Conservation (phyloP, 2,329 filamentous ascomycete genomes). For the Cladosporium sp. region DNA sequence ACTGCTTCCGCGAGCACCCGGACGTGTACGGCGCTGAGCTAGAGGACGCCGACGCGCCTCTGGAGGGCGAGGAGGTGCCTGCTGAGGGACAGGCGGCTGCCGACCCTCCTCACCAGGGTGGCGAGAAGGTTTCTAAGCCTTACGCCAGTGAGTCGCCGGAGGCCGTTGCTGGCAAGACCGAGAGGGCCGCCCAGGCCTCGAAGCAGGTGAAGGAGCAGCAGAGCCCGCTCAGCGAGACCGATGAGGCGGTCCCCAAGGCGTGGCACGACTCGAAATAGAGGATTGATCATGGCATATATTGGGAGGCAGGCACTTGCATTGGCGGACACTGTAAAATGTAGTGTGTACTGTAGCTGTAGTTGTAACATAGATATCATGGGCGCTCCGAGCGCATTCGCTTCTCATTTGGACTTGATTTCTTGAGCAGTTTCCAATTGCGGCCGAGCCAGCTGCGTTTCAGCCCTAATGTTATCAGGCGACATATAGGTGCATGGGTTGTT, state of each 20-base stretch:
- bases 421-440: too few relatives aligned
- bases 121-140: slow-evolving; percentile 22
- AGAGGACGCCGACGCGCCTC: slow-evolving; percentile 61
- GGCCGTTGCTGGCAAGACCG: slow-evolving; percentile 20
- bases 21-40: slow-evolving; percentile 90
- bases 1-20: slow-evolving; percentile 89
- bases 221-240: slow-evolving; percentile 36
- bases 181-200: slow-evolving; percentile 27
- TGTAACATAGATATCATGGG: slow-evolving; percentile 11
- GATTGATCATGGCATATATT: not conserved
- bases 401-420: too few relatives aligned
- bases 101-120: slow-evolving; percentile 11
- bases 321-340: slow-evolving; percentile 1
- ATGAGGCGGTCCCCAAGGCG: slow-evolving; percentile 47
- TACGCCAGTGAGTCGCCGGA: slow-evolving; percentile 15
- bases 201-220: slow-evolving; percentile 32
- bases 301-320: slow-evolving; percentile 8
- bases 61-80: slow-evolving; percentile 30
- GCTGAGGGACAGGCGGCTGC: slow-evolving; percentile 19
- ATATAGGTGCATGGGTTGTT: too few relatives aligned
- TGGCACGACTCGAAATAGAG: slow-evolving; percentile 37
- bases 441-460: too few relatives aligned
- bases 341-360: slow-evolving; percentile 11
- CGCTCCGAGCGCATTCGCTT: slow-evolving; percentile 8
- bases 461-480: too few relatives aligned